Evolutionary conservation across 306 rosid genomes (phyloP).

Genomic region (Lathyrus sativus): DNA sequence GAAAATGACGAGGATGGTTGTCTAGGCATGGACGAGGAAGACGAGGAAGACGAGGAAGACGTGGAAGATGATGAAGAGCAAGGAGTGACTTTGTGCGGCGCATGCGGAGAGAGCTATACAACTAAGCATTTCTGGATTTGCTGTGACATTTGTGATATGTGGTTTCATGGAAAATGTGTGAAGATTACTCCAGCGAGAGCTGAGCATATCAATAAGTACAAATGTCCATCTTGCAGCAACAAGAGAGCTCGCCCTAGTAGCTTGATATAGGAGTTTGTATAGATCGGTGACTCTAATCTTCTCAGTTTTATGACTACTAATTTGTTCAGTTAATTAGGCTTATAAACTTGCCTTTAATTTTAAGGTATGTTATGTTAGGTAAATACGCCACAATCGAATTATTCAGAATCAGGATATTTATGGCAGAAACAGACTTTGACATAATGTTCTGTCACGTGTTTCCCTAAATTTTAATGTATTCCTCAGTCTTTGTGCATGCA

Average conservation of each 20-base stretch:
- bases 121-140: conserved; percentile 82
- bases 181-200: conserved; percentile 88
- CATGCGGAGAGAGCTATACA: conserved; percentile 80
- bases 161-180: conserved; percentile 96
- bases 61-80: conserved; percentile 71
- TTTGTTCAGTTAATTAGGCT: conserved; percentile 52
- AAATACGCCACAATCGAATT: conserved; percentile 21
- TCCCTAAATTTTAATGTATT: conserved; percentile 34
- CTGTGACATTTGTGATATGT: conserved; percentile 85
- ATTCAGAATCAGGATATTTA: conserved; percentile 38
- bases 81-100: conserved; percentile 74
- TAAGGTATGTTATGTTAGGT: conserved; percentile 47
- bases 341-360: conserved; percentile 38
- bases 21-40: conserved; percentile 61
- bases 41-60: conserved; percentile 65
- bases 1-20: conserved; percentile 60
- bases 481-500: neutral
- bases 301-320: conserved; percentile 44
- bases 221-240: conserved; percentile 95
- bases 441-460: conserved; percentile 36
- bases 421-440: conserved; percentile 27
- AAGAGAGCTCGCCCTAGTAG: conserved; percentile 72
- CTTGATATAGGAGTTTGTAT: conserved; percentile 1
- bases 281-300: conserved; percentile 16
- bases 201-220: conserved; percentile 83